phyloP scores from a whole-genome alignment of 139 green algal genomes.

The Auxenochlorella pyrenoidosa region DNA sequence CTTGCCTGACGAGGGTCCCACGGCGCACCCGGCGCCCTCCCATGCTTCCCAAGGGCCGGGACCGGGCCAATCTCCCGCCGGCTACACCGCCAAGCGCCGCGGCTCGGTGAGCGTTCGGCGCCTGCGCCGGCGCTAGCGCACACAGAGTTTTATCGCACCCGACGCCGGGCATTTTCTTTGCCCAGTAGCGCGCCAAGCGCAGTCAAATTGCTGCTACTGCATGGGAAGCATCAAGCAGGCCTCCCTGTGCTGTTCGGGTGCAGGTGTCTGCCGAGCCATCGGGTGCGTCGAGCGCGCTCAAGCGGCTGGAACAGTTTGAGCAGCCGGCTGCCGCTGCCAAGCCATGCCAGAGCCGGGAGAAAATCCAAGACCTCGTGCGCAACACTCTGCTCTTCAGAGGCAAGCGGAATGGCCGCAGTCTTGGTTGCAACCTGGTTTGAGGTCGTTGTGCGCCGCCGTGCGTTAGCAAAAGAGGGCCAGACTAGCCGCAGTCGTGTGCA shows the following conservation, averaged over 20 bases:
- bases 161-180: no score
- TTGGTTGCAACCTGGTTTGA: no score
- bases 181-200: no score
- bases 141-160: not conserved
- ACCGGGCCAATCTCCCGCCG: not conserved
- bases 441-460: not conserved
- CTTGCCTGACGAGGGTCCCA: not conserved
- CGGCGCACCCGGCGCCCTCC: not conserved
- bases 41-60: not conserved
- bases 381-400: constrained; percentile 39
- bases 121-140: not conserved
- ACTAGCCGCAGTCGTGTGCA: no score
- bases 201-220: no score
- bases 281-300: not conserved
- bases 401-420: not conserved
- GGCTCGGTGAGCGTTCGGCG: constrained; percentile 17
- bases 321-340: not conserved
- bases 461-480: no score
- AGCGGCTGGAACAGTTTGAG: not conserved
- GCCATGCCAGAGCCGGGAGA: not conserved
- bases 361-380: constrained; percentile 16
- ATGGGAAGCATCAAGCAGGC: not conserved
- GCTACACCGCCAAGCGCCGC: constrained; percentile 1
- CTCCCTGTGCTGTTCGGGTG: not conserved
- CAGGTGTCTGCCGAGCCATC: constrained; percentile 38